Percentiles rank a stretch among this genome's conserved stretches.
Conservation (phyloP, 306 rosid species). For the Glycine latifolia region DNA sequence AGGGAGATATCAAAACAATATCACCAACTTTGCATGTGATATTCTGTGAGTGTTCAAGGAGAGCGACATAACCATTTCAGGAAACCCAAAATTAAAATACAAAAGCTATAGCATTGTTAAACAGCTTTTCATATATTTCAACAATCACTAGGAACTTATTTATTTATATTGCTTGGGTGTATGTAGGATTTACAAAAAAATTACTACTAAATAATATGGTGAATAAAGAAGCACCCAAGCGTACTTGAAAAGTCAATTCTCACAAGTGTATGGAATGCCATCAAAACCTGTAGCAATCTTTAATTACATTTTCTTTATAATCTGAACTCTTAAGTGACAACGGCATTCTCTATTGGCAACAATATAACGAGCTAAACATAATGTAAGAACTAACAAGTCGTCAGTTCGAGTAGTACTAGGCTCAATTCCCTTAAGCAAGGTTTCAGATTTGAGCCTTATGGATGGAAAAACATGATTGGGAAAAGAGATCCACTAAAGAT, state of each 20-base stretch:
- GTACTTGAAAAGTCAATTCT: conserved; percentile 21
- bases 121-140: conserved; percentile 39
- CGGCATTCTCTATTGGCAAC: conserved; percentile 9
- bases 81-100: conserved; percentile 25
- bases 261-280: neutral
- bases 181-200: neutral
- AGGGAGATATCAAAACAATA: conserved; percentile 28
- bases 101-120: neutral
- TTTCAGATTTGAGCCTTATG: too few species aligned
- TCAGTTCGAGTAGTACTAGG: too few species aligned
- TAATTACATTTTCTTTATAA: neutral
- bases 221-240: neutral
- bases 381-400: too few species aligned
- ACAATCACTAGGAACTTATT: conserved; percentile 23
- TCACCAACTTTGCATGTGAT: conserved; percentile 2
- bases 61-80: conserved; percentile 21
- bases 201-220: neutral
- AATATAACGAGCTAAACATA: neutral
- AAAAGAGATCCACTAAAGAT: too few species aligned
- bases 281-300: neutral
- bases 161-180: neutral
- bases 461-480: too few species aligned
- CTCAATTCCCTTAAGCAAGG: too few species aligned
- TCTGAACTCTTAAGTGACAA: neutral
- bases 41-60: neutral